Evolutionary conservation across 768 basidiomycete species (phyloP), one percentile per base, ranked within the genome.

Genomic region (Hericium coralloides): DNA sequence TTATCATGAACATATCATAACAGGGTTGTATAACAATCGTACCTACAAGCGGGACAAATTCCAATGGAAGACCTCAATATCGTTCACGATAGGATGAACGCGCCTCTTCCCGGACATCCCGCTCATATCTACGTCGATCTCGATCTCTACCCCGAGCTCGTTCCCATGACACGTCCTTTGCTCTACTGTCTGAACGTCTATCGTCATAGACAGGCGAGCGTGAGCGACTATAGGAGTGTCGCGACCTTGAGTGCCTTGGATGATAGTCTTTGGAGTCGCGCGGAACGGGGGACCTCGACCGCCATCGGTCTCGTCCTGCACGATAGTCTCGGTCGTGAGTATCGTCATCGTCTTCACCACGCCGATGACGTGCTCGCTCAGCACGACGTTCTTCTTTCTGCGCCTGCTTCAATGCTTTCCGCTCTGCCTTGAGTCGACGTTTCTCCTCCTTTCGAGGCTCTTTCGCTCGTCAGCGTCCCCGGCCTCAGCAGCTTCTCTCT

Each of bases 341-440:
- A 4, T 57, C 57, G 45, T 47, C 55, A 41, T 39, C 53, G n/a
- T 55, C 47, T 59, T 58, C 63, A 52, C 45, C 48, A 45, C 55
- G 57, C 61, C 72, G 38, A 36, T 17, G 49, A 25, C 12, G 26
- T 9, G 23, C 12, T 25, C 68, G 71, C 60, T 67, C 68, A 57
- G 70, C 66, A 55, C 72, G 73, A 55, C 72, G 72, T 62, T 74
- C 72, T 63, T 82, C 81, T 66, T 81, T 85, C 58, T 72, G 75
- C 5, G 73, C 75, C n/a, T 77, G 73, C 63, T 78, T 83, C 68
- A 80, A 80, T 63, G 81, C 84, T 66, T 80, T 87, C 55, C 75
- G 73, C 55, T 79, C 79, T 15, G 73, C 77, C 63, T 79, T 86
- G 58, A 71, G 64, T 48, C 58, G 61, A 15, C 64, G 65, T 41